Evolutionary conservation across 2,329 filamentous ascomycete genomes (phyloP), one percentile per base, ranked within the genome.

Genomic region (Zopfia rhizophila): DNA sequence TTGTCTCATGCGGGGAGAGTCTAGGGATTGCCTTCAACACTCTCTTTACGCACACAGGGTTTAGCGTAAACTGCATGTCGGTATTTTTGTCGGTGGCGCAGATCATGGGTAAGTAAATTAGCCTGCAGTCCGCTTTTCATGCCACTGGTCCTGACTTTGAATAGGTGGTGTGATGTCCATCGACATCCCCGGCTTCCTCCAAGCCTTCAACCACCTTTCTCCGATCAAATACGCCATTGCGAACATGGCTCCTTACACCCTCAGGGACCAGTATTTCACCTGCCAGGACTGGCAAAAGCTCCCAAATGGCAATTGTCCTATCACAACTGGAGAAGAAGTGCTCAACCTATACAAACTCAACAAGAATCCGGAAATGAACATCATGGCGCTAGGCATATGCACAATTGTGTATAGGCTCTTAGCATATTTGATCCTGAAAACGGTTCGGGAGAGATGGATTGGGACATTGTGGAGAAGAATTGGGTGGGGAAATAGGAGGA

Each of bases 11-110:
- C 60, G 89, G 89, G 18, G 89, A 91, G 74, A 88, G 84, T 40
- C 63, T 91, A 1, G 88, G 89, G 1, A 91, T 92, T 62, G 84
- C 90, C 73, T 91, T 91, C 76, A 90, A 90, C 72, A 91, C 88
- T 0, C 72, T 91, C 7, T 89, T 91, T 65, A 73, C 75, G 23
- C 88, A 91, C 62, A 88, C 87, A 0, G 89, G 89, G 2, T 91
- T 91, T 65, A 87, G 88, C 0, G 83, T 91, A 47, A 90, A 89
- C 56, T 72, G 90, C 44, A 90, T 87, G 53, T 85, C 82, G 1
- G 80, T 90, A 29, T 76, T 91, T 13, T 76, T 92, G 3, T 85
- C 84, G 0, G 81, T 92, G 6, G 85, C 87, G 0, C 86, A 87
- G 57, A 81, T 85, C 61, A 88, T 91, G 79, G 82, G 67, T 59